phyloP scores from a whole-genome alignment of 345 rosid species.

The rapeseed (Brassica napus) region Da-Ae NC_063439.1:5293501-5294000 shows the following conservation, averaged over 20 bases:
- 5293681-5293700: background rate
- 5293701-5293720: background rate
- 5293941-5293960: background rate
- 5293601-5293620: background rate
- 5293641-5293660: background rate
- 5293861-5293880: background rate
- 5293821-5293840: background rate
- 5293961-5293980: background rate
- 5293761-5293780: background rate
- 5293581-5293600: background rate
- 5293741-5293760: slow-evolving; percentile 12
- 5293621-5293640: background rate
- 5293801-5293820: background rate
- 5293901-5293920: slow-evolving; percentile 1
- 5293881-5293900: background rate
- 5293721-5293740: background rate
- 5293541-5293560: background rate
- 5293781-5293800: slow-evolving; percentile 16
- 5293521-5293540: background rate
- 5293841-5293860: slow-evolving; percentile 19
- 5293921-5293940: background rate
- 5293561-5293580: background rate
- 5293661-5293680: slow-evolving; percentile 18
- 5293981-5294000: slow-evolving; percentile 4
- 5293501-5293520: background rate